These are phyloP conservation scores for Sporothrix pseudoabietina DNA, from an alignment of 2,329 filamentous ascomycete species.

Conservation along the genomic window DNA sequence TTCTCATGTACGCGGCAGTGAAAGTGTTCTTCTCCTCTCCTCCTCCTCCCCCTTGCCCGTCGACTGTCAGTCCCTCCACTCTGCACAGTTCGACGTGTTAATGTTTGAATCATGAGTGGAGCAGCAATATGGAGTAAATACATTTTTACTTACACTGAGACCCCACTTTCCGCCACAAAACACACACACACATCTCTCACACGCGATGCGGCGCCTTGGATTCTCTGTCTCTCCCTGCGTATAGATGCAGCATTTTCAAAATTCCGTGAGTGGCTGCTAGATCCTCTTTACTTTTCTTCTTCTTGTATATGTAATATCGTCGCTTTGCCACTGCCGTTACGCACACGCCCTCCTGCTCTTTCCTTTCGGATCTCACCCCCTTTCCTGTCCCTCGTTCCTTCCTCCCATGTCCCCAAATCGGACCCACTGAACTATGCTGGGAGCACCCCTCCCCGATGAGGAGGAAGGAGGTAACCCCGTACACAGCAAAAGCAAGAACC, in stretches of 20 bases:
- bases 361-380: background rate
- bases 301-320: background rate
- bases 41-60: background rate
- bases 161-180: background rate
- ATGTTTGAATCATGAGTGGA: too few relatives aligned
- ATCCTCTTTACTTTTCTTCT: background rate
- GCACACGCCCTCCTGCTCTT: background rate
- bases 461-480: background rate
- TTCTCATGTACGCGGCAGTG: background rate
- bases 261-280: background rate
- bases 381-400: background rate
- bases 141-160: background rate
- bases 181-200: background rate
- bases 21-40: background rate
- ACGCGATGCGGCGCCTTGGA: background rate
- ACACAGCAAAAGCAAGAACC: background rate
- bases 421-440: background rate
- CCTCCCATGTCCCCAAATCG: conserved; percentile 3
- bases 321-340: background rate
- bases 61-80: background rate
- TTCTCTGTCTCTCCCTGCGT: background rate
- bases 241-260: background rate
- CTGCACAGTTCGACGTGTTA: too few relatives aligned
- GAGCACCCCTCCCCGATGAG: background rate
- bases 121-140: background rate